Evolutionary conservation across 2,329 filamentous ascomycete genomes (phyloP).

Genomic region (Thielaviopsis euricoi): DNA sequence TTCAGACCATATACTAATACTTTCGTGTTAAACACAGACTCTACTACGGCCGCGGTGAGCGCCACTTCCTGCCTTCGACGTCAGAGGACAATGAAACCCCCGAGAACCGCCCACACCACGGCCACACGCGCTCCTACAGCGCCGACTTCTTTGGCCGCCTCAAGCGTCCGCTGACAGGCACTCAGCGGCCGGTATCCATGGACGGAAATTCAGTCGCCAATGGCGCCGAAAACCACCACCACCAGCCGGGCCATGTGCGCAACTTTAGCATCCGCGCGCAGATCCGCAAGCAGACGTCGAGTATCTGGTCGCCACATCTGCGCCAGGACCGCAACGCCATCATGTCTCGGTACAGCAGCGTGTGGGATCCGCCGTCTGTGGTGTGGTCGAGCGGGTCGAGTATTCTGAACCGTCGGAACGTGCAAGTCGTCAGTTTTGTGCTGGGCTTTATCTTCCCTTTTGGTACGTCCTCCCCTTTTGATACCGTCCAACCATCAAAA

Average conservation of each 20-base stretch:
- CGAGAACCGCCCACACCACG: slow-evolving; percentile 30
- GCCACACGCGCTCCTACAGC: slow-evolving; percentile 31
- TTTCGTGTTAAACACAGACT: slow-evolving; percentile 25
- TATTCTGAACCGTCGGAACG: slow-evolving; percentile 49
- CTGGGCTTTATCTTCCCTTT: slow-evolving; percentile 65
- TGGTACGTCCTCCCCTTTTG: slow-evolving; percentile 28
- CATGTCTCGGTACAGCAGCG: slow-evolving; percentile 18
- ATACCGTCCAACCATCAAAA: too few relatives aligned
- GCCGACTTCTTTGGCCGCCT: slow-evolving; percentile 25
- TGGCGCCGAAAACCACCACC: not conserved
- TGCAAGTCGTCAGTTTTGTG: slow-evolving; percentile 60
- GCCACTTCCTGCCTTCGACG: slow-evolving; percentile 31
- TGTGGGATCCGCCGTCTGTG: slow-evolving; percentile 60
- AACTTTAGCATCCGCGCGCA: slow-evolving; percentile 10
- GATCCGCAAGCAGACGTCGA: slow-evolving; percentile 32
- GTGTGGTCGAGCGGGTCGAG: slow-evolving; percentile 46
- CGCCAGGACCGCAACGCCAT: slow-evolving; percentile 43
- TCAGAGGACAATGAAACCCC: slow-evolving; percentile 30
- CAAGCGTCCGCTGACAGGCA: slow-evolving; percentile 24
- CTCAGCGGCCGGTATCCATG: slow-evolving; percentile 22
- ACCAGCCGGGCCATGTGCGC: not conserved
- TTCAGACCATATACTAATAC: not conserved
- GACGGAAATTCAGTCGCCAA: not conserved
- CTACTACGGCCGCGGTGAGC: slow-evolving; percentile 55
- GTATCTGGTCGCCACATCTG: slow-evolving; percentile 61